A percentile compares a stretch with the other conserved stretches of the same genome.
These are phyloP conservation scores for Monosporascus sp. DNA, from an alignment of 2,329 filamentous ascomycete genomes.

Conservation along the genomic window DNA sequence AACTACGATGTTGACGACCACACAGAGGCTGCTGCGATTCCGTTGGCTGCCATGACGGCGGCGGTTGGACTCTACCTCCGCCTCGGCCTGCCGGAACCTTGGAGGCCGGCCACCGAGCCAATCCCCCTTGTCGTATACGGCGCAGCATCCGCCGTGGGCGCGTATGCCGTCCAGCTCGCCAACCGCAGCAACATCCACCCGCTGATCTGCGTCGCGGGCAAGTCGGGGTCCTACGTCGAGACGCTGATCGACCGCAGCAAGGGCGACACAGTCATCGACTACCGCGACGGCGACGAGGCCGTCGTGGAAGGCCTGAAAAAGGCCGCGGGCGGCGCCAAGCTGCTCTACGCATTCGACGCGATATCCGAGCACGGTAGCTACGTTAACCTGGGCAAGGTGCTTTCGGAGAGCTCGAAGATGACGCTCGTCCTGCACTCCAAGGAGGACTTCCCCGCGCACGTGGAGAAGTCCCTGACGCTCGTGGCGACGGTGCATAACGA, in stretches of 20 bases:
- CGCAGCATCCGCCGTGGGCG: slow-evolving; percentile 50
- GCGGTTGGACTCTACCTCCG: slow-evolving; percentile 43
- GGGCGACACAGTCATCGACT: slow-evolving; percentile 56
- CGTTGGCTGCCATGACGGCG: slow-evolving; percentile 50
- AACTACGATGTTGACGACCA: not conserved
- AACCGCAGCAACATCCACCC: slow-evolving; percentile 52
- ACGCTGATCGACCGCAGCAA: slow-evolving; percentile 45
- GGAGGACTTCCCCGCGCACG: slow-evolving; percentile 22
- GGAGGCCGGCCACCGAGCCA: slow-evolving; percentile 29
- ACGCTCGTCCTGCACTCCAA: slow-evolving; percentile 33
- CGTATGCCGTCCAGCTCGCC: slow-evolving; percentile 54
- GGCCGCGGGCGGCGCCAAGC: slow-evolving; percentile 32
- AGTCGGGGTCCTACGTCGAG: slow-evolving; percentile 44
- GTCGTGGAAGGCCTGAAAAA: slow-evolving; percentile 38
- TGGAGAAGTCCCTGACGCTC: slow-evolving; percentile 11
- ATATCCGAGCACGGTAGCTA: slow-evolving; percentile 48
- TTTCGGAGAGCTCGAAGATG: slow-evolving; percentile 33
- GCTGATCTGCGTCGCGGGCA: slow-evolving; percentile 54
- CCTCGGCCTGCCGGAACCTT: slow-evolving; percentile 45
- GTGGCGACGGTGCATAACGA: slow-evolving; percentile 18
- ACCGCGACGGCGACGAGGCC: slow-evolving; percentile 50
- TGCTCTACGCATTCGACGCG: slow-evolving; percentile 53
- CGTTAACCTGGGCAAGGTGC: slow-evolving; percentile 37
- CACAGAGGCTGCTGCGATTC: slow-evolving; percentile 49
- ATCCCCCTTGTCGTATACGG: slow-evolving; percentile 46